phyloP scores from a whole-genome alignment of 768 basidiomycete genomes.

The Coprinopsis strossmayeri region DNA sequence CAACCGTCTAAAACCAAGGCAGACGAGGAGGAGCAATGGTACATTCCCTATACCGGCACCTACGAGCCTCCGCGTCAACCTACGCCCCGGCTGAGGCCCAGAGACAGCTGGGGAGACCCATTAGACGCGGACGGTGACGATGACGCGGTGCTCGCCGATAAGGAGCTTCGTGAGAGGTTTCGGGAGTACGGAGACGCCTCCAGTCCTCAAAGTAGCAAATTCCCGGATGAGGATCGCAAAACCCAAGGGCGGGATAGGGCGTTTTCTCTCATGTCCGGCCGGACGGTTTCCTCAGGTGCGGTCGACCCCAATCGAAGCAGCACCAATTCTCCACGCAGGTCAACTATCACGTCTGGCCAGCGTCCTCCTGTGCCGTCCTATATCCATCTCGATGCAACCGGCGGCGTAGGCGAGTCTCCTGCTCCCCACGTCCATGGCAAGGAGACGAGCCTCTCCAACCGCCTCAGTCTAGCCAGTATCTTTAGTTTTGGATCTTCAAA shows the following conservation, averaged over 20 bases:
- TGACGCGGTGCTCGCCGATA: constrained; percentile 3
- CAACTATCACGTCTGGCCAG: constrained; percentile 27
- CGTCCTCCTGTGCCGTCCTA: constrained; percentile 33
- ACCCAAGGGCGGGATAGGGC: constrained; percentile 24
- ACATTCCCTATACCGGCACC: constrained; percentile 15
- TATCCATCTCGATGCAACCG: constrained; percentile 39
- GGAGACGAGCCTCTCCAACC: constrained; percentile 23
- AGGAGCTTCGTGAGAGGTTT: constrained; percentile 9
- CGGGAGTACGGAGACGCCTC: background rate
- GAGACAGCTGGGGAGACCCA: constrained; percentile 17
- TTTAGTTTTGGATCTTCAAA: constrained; percentile 36
- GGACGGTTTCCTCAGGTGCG: constrained; percentile 30
- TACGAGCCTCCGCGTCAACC: constrained; percentile 13
- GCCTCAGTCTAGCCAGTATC: constrained; percentile 48
- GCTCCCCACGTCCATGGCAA: constrained; percentile 28
- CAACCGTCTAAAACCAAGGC: background rate
- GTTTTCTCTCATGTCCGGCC: constrained; percentile 36
- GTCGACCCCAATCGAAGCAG: constrained; percentile 30
- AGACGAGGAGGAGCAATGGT: constrained; percentile 14
- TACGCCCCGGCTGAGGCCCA: constrained; percentile 5
- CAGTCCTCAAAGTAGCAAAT: background rate
- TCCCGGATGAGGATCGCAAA: constrained; percentile 11
- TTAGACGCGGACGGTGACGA: constrained; percentile 9
- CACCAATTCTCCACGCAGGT: constrained; percentile 24
- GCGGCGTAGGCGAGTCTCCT: constrained; percentile 66